Conservation (phyloP, 2,329 filamentous ascomycete species). For the Fusarium denticulatum region DNA sequence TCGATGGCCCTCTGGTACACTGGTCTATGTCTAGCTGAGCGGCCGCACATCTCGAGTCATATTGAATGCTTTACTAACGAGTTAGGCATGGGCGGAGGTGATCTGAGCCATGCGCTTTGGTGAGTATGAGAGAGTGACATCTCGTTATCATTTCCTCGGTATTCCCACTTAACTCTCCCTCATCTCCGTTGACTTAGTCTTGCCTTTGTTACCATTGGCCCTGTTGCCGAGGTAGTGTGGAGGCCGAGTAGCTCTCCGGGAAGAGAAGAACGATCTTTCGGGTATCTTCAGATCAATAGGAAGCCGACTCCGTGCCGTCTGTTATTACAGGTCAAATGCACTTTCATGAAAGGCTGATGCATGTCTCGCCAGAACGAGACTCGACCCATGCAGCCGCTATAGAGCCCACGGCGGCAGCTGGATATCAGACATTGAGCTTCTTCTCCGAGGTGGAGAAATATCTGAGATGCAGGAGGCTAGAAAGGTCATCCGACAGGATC, state of each 20-base stretch:
- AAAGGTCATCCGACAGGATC: background rate
- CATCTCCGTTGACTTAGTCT: constrained; percentile 2
- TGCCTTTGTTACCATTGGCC: constrained; percentile 1
- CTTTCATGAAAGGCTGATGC: constrained; percentile 17
- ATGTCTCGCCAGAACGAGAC: constrained; percentile 35
- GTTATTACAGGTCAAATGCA: constrained; percentile 3
- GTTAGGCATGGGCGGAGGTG: background rate
- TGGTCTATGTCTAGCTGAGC: background rate
- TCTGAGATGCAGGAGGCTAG: background rate
- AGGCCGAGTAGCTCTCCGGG: constrained; percentile 19
- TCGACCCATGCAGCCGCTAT: constrained; percentile 15
- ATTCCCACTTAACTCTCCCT: constrained; percentile 20
- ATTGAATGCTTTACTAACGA: background rate
- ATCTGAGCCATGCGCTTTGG: background rate
- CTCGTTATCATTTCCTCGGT: constrained; percentile 15
- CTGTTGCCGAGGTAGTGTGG: constrained; percentile 9
- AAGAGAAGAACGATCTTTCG: constrained; percentile 7
- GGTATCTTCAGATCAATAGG: constrained; percentile 7
- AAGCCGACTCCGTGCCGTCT: constrained; percentile 1
- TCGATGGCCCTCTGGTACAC: background rate
- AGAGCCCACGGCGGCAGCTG: constrained; percentile 7
- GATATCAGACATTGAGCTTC: background rate
- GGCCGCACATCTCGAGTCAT: constrained; percentile 7
- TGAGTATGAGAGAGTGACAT: constrained; percentile 7
- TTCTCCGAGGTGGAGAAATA: constrained; percentile 22